These are phyloP conservation scores for Aspergillus campestris DNA, from an alignment of 495 filamentous ascomycete species.

Conservation along the genomic window DNA sequence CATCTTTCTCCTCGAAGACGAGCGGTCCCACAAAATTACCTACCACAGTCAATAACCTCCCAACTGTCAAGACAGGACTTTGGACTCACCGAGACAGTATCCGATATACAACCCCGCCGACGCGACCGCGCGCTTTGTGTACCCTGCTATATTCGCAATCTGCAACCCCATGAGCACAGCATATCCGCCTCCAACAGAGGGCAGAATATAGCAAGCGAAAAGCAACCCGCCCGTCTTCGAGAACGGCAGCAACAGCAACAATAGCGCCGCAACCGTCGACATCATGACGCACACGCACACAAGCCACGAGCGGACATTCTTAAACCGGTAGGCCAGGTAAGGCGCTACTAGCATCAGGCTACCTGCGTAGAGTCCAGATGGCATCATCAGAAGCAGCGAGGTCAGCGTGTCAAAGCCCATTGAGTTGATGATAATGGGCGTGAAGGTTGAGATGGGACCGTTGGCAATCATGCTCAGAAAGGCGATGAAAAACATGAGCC, in stretches of 20 bases:
- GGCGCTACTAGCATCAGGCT: slow-evolving; percentile 24
- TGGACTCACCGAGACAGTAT: slow-evolving; percentile 28
- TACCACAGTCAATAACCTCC: not conserved
- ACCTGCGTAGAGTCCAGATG: slow-evolving; percentile 30
- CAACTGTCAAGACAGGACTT: not conserved
- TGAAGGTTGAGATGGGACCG: slow-evolving; percentile 33
- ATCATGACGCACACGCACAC: slow-evolving; percentile 6
- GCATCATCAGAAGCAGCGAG: slow-evolving; percentile 35
- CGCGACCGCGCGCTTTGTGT: slow-evolving; percentile 32
- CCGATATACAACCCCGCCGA: slow-evolving; percentile 32
- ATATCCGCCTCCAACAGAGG: slow-evolving; percentile 15
- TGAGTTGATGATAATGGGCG: slow-evolving; percentile 32
- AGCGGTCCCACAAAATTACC: slow-evolving; percentile 31
- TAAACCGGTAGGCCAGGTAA: slow-evolving; percentile 17
- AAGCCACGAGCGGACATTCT: slow-evolving; percentile 3
- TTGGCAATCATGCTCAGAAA: slow-evolving; percentile 37
- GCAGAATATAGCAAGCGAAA: slow-evolving; percentile 35
- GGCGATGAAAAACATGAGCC: slow-evolving; percentile 31
- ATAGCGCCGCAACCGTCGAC: slow-evolving; percentile 19
- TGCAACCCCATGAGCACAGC: slow-evolving; percentile 31
- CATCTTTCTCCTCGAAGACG: slow-evolving; percentile 10
- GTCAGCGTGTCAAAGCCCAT: slow-evolving; percentile 38
- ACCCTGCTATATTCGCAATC: slow-evolving; percentile 39
- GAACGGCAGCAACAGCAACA: slow-evolving; percentile 29
- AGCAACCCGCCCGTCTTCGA: slow-evolving; percentile 27